A percentile compares a stretch with the other conserved stretches of the same genome.
phyloP scores from a whole-genome alignment of 257 asterid genomes.

The Fraxinus quadrangulata region DNA sequence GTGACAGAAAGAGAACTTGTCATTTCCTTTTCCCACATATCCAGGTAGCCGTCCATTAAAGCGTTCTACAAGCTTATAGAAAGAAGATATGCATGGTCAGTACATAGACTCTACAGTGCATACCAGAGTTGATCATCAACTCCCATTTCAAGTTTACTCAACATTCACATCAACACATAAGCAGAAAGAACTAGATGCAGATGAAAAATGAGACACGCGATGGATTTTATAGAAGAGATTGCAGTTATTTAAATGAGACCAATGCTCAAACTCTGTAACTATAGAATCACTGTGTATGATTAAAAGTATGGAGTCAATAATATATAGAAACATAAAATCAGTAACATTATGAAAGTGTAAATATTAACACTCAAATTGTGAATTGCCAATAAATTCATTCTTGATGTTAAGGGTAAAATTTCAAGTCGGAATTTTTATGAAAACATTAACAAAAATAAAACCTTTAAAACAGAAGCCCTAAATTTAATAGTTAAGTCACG shows the following conservation, averaged over 20 bases:
- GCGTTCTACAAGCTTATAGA: constrained; percentile 74
- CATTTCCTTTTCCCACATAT: constrained; percentile 67
- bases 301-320: too few relatives aligned
- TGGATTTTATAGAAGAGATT: not conserved
- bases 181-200: not conserved
- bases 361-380: too few relatives aligned
- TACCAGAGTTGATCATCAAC: constrained; percentile 4
- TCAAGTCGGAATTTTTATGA: not conserved
- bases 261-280: not conserved
- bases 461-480: not conserved
- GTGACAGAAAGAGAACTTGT: constrained; percentile 68
- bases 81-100: constrained; percentile 21
- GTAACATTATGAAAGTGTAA: too few relatives aligned
- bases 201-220: not conserved
- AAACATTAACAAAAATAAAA: not conserved
- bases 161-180: constrained; percentile 14
- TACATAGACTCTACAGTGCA: not conserved
- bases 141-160: not conserved
- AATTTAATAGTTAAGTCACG: too few relatives aligned
- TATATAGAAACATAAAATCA: too few relatives aligned
- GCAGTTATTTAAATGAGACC: too few relatives aligned
- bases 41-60: constrained; percentile 87
- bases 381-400: too few relatives aligned
- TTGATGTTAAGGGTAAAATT: not conserved
- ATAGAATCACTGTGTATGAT: not conserved